phyloP scores from a whole-genome alignment of 805 yeast species.

The Wickerhamomyces queroliae region DNA sequence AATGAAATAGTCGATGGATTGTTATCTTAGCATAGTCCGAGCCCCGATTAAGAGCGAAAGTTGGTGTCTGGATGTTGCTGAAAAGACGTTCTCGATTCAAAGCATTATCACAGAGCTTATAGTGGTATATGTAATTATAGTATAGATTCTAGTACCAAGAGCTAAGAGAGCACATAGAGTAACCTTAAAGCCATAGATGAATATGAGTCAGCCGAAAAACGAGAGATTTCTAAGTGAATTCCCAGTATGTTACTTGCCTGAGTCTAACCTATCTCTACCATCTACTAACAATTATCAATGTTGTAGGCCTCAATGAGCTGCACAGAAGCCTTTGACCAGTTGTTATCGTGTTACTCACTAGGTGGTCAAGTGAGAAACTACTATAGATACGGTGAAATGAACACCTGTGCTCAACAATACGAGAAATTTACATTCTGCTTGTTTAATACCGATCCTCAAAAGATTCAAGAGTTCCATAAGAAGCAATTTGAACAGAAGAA shows the following conservation, averaged over 20 bases:
- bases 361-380: conserved; percentile 87
- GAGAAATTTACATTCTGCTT: conserved; percentile 80
- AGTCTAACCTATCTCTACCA: neutral
- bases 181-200: too few species aligned
- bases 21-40: too few species aligned
- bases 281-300: conserved; percentile 7
- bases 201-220: conserved; percentile 1
- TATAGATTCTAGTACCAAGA: too few species aligned
- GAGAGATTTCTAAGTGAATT: conserved; percentile 13
- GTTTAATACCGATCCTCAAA: conserved; percentile 48
- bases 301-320: conserved; percentile 52
- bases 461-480: conserved; percentile 71
- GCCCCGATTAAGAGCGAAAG: too few species aligned
- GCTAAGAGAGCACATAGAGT: too few species aligned
- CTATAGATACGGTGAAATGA: conserved; percentile 77
- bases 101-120: too few species aligned
- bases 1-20: too few species aligned
- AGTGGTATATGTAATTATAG: too few species aligned
- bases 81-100: too few species aligned
- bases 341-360: conserved; percentile 78
- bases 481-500: conserved; percentile 53
- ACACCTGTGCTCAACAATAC: conserved; percentile 63
- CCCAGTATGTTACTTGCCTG: conserved; percentile 12
- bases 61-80: too few species aligned
- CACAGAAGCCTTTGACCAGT: conserved; percentile 80